A percentile compares a stretch with the other conserved stretches of the same genome.
phyloP scores from a whole-genome alignment of 192 early-diverging fungal genomes.

The Paraglomus occultum region DNA sequence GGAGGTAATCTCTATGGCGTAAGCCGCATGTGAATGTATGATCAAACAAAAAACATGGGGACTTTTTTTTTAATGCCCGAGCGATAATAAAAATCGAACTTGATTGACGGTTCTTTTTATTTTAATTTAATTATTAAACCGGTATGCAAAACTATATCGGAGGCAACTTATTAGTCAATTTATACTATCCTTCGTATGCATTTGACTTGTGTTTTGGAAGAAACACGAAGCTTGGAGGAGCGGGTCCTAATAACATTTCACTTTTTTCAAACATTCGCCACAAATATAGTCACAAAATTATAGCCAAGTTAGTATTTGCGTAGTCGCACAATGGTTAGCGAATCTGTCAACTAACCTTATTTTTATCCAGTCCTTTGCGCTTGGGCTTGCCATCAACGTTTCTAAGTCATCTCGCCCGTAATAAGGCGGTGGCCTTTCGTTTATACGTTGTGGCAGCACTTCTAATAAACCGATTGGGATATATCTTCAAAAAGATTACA shows the following conservation, averaged over 20 bases:
- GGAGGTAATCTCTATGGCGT: conserved; percentile 63
- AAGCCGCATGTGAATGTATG: conserved; percentile 51
- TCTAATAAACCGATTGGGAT: conserved; percentile 93
- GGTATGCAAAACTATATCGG: too few species aligned
- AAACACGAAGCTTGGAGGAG: conserved; percentile 83
- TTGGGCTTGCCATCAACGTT: conserved; percentile 86
- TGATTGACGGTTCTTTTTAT: too few species aligned
- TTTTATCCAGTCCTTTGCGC: conserved; percentile 87
- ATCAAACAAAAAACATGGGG: not conserved
- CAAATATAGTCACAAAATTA: too few species aligned
- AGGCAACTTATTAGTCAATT: not conserved
- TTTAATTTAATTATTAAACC: too few species aligned
- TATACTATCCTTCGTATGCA: conserved; percentile 39
- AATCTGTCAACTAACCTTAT: conserved; percentile 45
- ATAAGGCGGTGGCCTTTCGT: conserved; percentile 84
- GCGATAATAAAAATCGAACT: too few species aligned
- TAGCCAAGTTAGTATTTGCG: too few species aligned
- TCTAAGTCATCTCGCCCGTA: conserved; percentile 88
- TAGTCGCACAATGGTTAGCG: too few species aligned
- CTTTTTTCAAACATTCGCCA: conserved; percentile 24
- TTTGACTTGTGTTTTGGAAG: conserved; percentile 95
- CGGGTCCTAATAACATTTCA: conserved; percentile 88
- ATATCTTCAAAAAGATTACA: conserved; percentile 51
- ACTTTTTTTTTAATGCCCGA: too few species aligned
- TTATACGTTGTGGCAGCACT: conserved; percentile 87